Base-by-base conservation (phyloP, 2,329 filamentous ascomycete species). In the Aureobasidium sp. region DNA sequence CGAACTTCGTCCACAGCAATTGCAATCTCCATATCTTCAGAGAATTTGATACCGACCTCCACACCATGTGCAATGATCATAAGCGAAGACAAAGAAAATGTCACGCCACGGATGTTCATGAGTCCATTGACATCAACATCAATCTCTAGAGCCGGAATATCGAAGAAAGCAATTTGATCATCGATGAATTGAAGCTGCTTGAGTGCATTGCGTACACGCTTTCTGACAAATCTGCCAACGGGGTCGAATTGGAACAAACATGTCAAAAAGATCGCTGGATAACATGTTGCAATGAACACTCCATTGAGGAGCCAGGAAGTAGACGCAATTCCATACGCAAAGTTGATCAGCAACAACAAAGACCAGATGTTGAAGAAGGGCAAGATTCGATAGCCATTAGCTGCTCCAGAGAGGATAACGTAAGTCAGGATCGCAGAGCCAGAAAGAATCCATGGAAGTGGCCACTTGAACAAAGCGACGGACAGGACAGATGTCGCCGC, bases 301-400 rank as follows among this genome's bases (percentile, higher is more conserved):
- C 68, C 70, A 52, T 74, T 73, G 0, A 79, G 66, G 1, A 79
- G 69, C 76, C 76, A 79, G 58, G 76, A 78, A 12, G 75, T 78
- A 11, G 75, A 68, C 40, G 67, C 70, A 10, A 78, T 63, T 2
- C 70, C 68, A 59, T 78, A 79, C 0, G 65, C 56, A 2, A 77
- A 61, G 56, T 78, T 76, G 22, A 78, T 57, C 0, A 70, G 71
- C 2, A 71, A 62, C 47, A 78, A 64, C 1, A 77, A 57, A 1
- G 72, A 68, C 74, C 74, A 78, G 2, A 78, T 58, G 2, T 73
- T 73, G 24, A 74, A 61, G 21, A 63, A 65, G 2, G 72, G 68
- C 10, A 78, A 57, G 16, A 78, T 66, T 12, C 74, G 68, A 39
- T 67, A 55, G 2, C 62, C 63, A 19, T 59, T 56, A 6, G 53